Evolutionary conservation across 1,284 basidiomycete species (phyloP), one percentile per base, ranked within the genome.

Genomic region (Trametes pubescens): DNA sequence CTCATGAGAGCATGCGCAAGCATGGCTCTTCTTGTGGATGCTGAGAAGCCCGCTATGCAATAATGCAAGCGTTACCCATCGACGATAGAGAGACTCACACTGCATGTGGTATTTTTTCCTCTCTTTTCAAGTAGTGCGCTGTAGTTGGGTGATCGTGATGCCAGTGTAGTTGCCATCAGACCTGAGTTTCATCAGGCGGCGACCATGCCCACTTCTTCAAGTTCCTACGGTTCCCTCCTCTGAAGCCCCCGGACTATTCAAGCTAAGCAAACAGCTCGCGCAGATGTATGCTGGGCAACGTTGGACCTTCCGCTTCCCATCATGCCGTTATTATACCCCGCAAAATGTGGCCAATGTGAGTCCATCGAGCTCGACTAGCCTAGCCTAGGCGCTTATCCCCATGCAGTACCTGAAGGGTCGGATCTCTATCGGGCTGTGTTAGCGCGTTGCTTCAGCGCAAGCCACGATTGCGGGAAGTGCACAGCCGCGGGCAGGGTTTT

Each of bases 341-440:
- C 13, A 32, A 7, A 51, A 4, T 21, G 9, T 24, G 22, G 24
- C 18, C 18, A 26, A 16, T 14, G 49, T 51, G 32, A 32, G 49
- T 35, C 8, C 32, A 21, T n/a, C 29, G 13, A 49, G 24, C 49
- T 4, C 6, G 29, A 7, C 40, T 32, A 21, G 29, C 29, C 29
- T 32, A 7, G 49, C 49, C 14, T n/a, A 21, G 18, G 32, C 32
- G 29, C 32, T 35, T 5, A n/a, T 11, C 29, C 29, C 8, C 29
- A 49, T n/a, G 18, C 49, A 51, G 49, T 24, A 21, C 32, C 24
- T 34, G 26, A 29, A 55, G 40, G 18, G 24, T 26, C 34, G 34
- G 22, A 57, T 57, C 21, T 38, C 22, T 29, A 29, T 57, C 55
- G 44, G 46, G 55, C 44, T 24, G 52, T 47, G 55, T 24, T 16